These are phyloP conservation scores for Alternaria consortialis DNA, from an alignment of 2,329 filamentous ascomycete species.

Conservation along the genomic window DNA sequence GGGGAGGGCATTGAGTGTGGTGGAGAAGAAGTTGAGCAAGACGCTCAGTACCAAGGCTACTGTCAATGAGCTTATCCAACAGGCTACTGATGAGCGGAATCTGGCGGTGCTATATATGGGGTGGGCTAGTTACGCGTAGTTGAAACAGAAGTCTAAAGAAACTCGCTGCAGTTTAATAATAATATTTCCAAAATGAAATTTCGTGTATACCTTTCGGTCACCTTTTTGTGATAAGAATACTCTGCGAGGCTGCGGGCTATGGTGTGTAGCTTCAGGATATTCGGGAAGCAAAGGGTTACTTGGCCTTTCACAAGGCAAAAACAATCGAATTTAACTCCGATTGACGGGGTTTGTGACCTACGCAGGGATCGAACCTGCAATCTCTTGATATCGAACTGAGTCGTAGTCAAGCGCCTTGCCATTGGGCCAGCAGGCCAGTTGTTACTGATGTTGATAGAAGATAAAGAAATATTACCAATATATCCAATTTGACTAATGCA, in stretches of 20 bases:
- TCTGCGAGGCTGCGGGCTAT: no score
- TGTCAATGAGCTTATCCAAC: slow-evolving; percentile 96
- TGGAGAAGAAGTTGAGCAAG: slow-evolving; percentile 95
- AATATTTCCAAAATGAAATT: neutral
- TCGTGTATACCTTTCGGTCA: neutral
- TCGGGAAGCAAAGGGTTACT: no score
- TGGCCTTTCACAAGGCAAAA: no score
- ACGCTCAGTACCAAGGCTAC: slow-evolving; percentile 92
- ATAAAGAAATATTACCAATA: no score
- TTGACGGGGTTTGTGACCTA: slow-evolving; percentile 17
- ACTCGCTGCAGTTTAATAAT: neutral
- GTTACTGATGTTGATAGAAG: neutral
- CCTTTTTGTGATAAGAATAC: no score
- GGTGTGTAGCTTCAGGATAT: no score
- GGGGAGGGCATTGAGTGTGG: slow-evolving; percentile 88
- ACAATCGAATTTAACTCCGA: no score
- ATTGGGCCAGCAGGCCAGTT: slow-evolving; percentile 60
- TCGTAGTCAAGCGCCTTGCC: slow-evolving; percentile 68
- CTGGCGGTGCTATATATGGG: slow-evolving; percentile 78
- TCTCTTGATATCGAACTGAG: slow-evolving; percentile 37
- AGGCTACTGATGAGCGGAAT: slow-evolving; percentile 92
- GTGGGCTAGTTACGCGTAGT: slow-evolving; percentile 48
- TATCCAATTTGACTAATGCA: no score
- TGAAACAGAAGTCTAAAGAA: neutral
- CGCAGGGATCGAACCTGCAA: slow-evolving; percentile 40